Evolutionary conservation across 164 flowering plant genomes (phyloP), one percentile per base, ranked within the genome.

Genomic region (Vitis amurensis): DNA sequence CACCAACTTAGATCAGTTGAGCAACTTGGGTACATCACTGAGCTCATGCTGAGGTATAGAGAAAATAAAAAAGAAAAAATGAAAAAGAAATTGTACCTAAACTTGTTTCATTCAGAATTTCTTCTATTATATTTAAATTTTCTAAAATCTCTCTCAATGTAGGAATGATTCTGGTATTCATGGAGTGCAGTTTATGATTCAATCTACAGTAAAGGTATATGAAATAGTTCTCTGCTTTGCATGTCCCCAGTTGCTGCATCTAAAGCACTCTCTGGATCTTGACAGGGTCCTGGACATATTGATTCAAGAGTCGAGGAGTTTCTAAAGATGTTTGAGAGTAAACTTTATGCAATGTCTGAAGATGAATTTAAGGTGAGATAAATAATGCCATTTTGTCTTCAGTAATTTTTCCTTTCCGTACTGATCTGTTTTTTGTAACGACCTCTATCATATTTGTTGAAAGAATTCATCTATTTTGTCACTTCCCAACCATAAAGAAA

Each of bases 1-100:
- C 94, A 93, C 81, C 99, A 92, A 79, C 98, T 95, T 75, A 83
- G 99, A 84, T 77, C 98, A 4, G 96, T 95, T 77, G 99, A 95
- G 88, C 99, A 95, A 76, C 97, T 95, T 82, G 99, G 99, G 55
- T 95, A 95, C 79, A 87, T 95, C 64, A 86, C 94, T 67, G 87
- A 63, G 31, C 92, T 95, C 59, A 61, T 78, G 80, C 89, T 76
- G 80, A 89, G 96, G 99, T 89, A 70, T 68, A 72, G 47, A 49
- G 9, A 23, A 23, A 23, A 23, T 23, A 23, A 23, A 23, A 23
- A 23, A 0, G 27, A 23, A 23, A 23, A 23, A 23, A 37, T 3
- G 44, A 37, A 3, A 37, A 4, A 3, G 44, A 37, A 37, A 37
- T 37, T 37, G 44, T 37, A 3, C 44, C 44, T 37, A 37, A 37